Evolutionary conservation across 805 yeast species (phyloP).

Genomic region (Zygoascus flipseniorum): DNA sequence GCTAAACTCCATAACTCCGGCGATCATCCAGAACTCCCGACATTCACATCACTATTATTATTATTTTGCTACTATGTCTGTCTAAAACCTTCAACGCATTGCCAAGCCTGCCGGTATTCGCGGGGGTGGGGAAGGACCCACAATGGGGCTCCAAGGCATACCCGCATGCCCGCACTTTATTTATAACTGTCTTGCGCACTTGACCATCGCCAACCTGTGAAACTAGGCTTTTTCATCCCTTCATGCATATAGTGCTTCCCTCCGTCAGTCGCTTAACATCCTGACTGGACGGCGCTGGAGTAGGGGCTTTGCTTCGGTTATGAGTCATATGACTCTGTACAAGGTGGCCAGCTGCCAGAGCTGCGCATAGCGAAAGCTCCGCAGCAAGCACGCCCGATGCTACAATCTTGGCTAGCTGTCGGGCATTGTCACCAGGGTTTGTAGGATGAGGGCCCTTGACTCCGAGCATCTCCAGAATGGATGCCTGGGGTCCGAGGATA

Average conservation of each 20-base stretch:
- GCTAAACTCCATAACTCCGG: too few species aligned
- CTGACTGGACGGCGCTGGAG: slow-evolving; percentile 28
- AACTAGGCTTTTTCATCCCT: slow-evolving; percentile 20
- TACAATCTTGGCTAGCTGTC: slow-evolving; percentile 83
- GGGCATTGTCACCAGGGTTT: slow-evolving; percentile 88
- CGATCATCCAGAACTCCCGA: too few species aligned
- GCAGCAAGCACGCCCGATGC: slow-evolving; percentile 96
- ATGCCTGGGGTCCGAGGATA: slow-evolving; percentile 90
- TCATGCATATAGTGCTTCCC: slow-evolving; percentile 70
- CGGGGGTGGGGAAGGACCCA: too few species aligned
- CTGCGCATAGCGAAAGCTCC: slow-evolving; percentile 88
- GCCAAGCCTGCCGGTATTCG: too few species aligned
- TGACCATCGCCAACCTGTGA: neutral
- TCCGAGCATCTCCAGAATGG: slow-evolving; percentile 90
- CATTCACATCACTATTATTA: too few species aligned
- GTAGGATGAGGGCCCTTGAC: slow-evolving; percentile 94
- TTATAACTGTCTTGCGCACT: neutral
- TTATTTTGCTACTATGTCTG: too few species aligned
- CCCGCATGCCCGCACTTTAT: too few species aligned
- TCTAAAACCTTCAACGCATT: too few species aligned
- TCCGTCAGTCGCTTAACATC: slow-evolving; percentile 45
- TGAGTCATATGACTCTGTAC: slow-evolving; percentile 97
- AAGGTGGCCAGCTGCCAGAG: slow-evolving; percentile 96
- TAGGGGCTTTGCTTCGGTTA: slow-evolving; percentile 60
- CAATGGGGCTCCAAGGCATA: too few species aligned